A percentile compares a stretch with the other conserved stretches of the same genome.
phyloP scores from a whole-genome alignment of 2,329 filamentous ascomycete genomes.

The Sporothrix variecibatus region DNA sequence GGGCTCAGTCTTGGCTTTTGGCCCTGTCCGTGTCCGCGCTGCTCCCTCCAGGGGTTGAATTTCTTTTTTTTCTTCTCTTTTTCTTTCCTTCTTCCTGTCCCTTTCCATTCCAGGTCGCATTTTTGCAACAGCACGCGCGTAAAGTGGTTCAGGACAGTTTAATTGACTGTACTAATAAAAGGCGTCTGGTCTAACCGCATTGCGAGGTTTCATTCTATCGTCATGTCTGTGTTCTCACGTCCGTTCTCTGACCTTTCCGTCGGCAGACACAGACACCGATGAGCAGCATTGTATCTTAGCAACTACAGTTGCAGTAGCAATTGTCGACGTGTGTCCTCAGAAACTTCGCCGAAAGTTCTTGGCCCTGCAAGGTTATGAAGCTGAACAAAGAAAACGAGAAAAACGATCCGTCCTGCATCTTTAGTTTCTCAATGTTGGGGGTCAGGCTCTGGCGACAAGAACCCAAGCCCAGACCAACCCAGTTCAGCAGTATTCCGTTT shows the following conservation, averaged over 20 bases:
- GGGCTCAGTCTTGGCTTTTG: not conserved
- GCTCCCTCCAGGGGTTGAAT: not conserved
- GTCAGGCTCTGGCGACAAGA: not conserved
- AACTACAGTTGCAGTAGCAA: not conserved
- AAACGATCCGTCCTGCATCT: not conserved
- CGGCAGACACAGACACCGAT: not conserved
- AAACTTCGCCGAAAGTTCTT: not conserved
- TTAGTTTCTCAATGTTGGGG: not conserved
- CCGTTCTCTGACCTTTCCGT: not conserved
- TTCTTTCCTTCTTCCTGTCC: not conserved
- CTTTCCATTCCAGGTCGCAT: not conserved
- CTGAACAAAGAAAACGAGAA: not conserved
- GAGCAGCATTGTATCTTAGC: not conserved
- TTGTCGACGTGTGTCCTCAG: not conserved
- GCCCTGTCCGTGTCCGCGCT: not conserved
- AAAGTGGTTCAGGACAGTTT: not conserved
- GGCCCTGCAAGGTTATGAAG: not conserved
- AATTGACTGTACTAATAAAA: not conserved
- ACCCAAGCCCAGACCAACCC: not conserved
- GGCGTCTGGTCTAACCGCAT: not conserved
- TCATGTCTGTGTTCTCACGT: not conserved
- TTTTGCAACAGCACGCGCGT: not conserved
- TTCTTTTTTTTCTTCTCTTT: not conserved
- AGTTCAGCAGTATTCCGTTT: not conserved
- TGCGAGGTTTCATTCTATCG: constrained; percentile 3